A percentile compares a stretch with the other conserved stretches of the same genome.
Evolutionary conservation across 1,284 basidiomycete species (phyloP).

Genomic region (Ganoderma resinaceum): DNA sequence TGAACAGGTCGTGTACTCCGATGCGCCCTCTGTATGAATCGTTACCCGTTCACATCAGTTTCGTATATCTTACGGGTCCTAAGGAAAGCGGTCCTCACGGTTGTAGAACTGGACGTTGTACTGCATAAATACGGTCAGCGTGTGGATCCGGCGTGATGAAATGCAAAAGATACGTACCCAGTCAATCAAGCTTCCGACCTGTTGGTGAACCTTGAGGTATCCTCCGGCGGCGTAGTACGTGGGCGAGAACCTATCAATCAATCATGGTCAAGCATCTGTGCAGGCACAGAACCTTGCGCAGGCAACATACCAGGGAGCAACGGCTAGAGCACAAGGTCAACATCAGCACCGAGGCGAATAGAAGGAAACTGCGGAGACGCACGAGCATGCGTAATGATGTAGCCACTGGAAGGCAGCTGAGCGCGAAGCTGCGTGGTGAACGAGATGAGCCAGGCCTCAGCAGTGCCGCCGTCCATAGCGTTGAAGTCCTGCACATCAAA

Average conservation of each 20-base stretch:
- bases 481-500: constrained; percentile 50
- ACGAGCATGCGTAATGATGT: constrained; percentile 48
- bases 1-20: constrained; percentile 64
- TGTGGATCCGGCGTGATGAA: neutral
- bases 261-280: neutral
- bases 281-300: neutral
- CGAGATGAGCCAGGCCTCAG: constrained; percentile 51
- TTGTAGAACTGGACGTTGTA: constrained; percentile 67
- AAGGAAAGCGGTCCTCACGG: constrained; percentile 47
- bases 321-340: constrained; percentile 38
- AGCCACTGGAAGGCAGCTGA: constrained; percentile 42
- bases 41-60: neutral
- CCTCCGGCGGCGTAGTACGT: constrained; percentile 61
- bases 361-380: constrained; percentile 20
- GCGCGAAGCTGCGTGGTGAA: constrained; percentile 49
- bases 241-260: constrained; percentile 53
- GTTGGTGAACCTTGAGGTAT: constrained; percentile 62
- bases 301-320: constrained; percentile 58
- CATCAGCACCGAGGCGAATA: neutral
- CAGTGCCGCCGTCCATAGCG: constrained; percentile 49
- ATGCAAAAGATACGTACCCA: constrained; percentile 39
- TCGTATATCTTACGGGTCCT: neutral
- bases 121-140: constrained; percentile 30
- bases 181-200: constrained; percentile 57
- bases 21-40: constrained; percentile 52